These are phyloP conservation scores for Corinectria fuckeliana DNA, from an alignment of 2,329 filamentous ascomycete species.

Conservation along the genomic window DNA sequence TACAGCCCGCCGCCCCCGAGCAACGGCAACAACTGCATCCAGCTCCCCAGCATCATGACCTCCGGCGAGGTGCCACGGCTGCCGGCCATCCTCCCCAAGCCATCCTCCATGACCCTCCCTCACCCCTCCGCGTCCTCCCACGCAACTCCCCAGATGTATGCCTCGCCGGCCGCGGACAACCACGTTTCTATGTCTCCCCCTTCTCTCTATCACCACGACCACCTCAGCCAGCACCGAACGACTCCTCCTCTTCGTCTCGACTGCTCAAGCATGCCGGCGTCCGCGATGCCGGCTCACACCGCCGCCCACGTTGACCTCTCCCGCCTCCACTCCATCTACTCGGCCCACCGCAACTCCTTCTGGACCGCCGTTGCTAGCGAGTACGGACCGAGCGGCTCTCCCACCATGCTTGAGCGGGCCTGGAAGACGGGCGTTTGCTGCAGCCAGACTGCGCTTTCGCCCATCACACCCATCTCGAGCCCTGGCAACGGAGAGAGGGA, in stretches of 20 bases:
- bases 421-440: conserved; percentile 62
- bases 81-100: conserved; percentile 72
- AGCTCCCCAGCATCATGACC: conserved; percentile 60
- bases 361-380: conserved; percentile 76
- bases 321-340: conserved; percentile 74
- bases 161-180: conserved; percentile 52
- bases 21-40: conserved; percentile 52
- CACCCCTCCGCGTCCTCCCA: conserved; percentile 46
- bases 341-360: conserved; percentile 72
- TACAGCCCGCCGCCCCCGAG: conserved; percentile 54
- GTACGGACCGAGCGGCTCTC: conserved; percentile 69
- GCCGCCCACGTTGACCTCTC: conserved; percentile 64
- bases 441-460: conserved; percentile 49
- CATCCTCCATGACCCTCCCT: conserved; percentile 56
- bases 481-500: conserved; percentile 55
- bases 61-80: conserved; percentile 54
- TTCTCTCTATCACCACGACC: conserved; percentile 44
- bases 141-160: conserved; percentile 49
- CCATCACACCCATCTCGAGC: conserved; percentile 61
- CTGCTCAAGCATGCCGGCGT: conserved; percentile 55
- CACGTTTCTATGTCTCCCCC: conserved; percentile 52
- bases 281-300: conserved; percentile 41
- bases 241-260: conserved; percentile 64
- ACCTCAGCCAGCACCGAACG: conserved; percentile 43
- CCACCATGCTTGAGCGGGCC: conserved; percentile 72